Conservation (phyloP, 805 yeast genomes). For the Kazachstania taianensis region DNA sequence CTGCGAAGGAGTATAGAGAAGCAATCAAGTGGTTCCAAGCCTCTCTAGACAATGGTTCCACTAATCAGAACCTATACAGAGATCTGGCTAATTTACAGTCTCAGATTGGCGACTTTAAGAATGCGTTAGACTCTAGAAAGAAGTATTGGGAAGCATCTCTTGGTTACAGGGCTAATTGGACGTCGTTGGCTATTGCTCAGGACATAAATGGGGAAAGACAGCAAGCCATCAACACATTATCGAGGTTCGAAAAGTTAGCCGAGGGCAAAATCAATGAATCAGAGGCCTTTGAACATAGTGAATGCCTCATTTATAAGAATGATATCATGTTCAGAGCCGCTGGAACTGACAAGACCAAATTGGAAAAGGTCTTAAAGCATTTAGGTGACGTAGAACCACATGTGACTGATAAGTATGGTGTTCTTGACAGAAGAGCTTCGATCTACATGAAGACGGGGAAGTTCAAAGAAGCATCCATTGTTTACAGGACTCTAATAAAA, state of each 20-base stretch:
- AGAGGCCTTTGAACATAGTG: constrained; percentile 72
- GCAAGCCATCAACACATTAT: constrained; percentile 61
- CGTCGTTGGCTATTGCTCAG: constrained; percentile 76
- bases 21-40: constrained; percentile 71
- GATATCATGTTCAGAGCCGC: constrained; percentile 54
- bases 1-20: constrained; percentile 55
- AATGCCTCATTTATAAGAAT: constrained; percentile 66
- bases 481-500: constrained; percentile 59
- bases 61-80: constrained; percentile 67
- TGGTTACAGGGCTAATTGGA: constrained; percentile 86
- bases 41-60: constrained; percentile 68
- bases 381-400: constrained; percentile 45
- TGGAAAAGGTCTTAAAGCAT: constrained; percentile 51
- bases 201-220: constrained; percentile 58
- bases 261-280: constrained; percentile 55
- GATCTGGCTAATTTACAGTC: constrained; percentile 74
- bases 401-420: constrained; percentile 48
- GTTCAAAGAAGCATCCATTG: constrained; percentile 52
- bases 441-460: constrained; percentile 50
- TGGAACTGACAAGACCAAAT: constrained; percentile 32
- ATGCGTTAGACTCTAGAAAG: constrained; percentile 53
- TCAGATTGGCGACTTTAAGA: constrained; percentile 66
- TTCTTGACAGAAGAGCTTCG: constrained; percentile 57
- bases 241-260: constrained; percentile 66
- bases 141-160: constrained; percentile 60